Evolutionary conservation across 352 stramenopile genomes (phyloP), one percentile per base, ranked within the genome.

Genomic region (Phytophthora citrophthora): DNA sequence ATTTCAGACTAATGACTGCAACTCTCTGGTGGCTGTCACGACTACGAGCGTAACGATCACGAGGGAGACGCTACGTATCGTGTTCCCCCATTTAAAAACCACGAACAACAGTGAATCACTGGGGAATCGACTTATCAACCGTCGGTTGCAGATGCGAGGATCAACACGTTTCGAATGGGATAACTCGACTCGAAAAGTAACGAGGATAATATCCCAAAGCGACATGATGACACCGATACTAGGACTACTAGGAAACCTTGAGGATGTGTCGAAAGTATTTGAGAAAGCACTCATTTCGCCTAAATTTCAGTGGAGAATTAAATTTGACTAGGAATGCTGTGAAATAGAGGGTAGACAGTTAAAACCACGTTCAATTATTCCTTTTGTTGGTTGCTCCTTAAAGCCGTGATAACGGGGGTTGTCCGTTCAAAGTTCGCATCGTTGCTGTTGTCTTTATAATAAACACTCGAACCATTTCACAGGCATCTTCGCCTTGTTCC

Each of bases 381-480:
- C 10, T 32, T 3, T 34, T 34, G 9, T 13, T 13, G 8, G 29
- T 34, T 34, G 29, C 27, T 32, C 27, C 5, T 32, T 32, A 11
- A 24, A 45, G 39, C 15, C 18, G 39, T 27, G 16, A 45, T 45
- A 45, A 45, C 39, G 39, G 39, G n/a, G 39, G 3, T 45, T 24
- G 8, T 24, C 39, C 16, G 39, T 47, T 47, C 26, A 29, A 47
- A 11, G 20, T 29, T 44, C 23, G 18, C n/a, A 9, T 9, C 4
- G 6, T 32, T 32, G 27, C 27, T n/a, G 15, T 39, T 40, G 5
- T 49, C 7, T 29, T 43, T 70, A 80, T 10, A 83, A 59, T 29
- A 77, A 15, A 59, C 70, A 79, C 44, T 74, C 54, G 36, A 80
- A 77, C 72, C 72, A 80, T 29, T 77, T 77, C 12, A 68, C 12